Conservation (phyloP, 345 rosid genomes). For the Angophora floribunda region DNA sequence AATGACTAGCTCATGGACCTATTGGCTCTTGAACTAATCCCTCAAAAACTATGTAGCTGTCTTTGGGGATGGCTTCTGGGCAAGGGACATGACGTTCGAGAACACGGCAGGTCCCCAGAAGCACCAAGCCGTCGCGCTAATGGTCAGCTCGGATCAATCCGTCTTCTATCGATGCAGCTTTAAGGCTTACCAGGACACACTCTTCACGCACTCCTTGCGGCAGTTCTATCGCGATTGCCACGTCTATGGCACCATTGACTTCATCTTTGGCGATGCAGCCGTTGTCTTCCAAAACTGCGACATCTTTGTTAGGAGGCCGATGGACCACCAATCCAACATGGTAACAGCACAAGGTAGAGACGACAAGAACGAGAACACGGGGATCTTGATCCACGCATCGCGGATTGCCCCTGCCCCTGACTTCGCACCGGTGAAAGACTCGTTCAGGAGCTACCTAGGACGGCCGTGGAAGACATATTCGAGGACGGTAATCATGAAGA, state of each 20-base stretch:
- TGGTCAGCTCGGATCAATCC: slow-evolving; percentile 43
- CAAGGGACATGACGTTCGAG: slow-evolving; percentile 65
- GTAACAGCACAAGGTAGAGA: no score
- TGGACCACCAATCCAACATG: background rate
- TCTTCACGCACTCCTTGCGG: slow-evolving; percentile 36
- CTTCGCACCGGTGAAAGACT: no score
- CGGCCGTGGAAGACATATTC: no score
- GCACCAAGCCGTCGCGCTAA: slow-evolving; percentile 61
- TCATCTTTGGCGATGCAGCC: slow-evolving; percentile 59
- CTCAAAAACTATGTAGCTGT: slow-evolving; percentile 23
- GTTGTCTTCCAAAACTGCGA: slow-evolving; percentile 66
- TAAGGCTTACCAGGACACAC: slow-evolving; percentile 72
- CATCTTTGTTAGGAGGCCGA: slow-evolving; percentile 49
- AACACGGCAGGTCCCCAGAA: slow-evolving; percentile 69
- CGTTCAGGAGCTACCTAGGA: no score
- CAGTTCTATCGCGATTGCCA: slow-evolving; percentile 77
- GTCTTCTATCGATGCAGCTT: slow-evolving; percentile 62
- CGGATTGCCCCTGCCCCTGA: no score
- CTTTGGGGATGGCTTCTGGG: slow-evolving; percentile 76
- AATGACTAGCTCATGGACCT: background rate
- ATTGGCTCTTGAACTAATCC: background rate
- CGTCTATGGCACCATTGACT: slow-evolving; percentile 66
- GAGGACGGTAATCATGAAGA: no score
- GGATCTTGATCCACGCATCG: no score
- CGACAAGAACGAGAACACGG: no score